Evolutionary conservation across 768 basidiomycete species (phyloP).

Genomic region (Saitozyma sp.): DNA sequence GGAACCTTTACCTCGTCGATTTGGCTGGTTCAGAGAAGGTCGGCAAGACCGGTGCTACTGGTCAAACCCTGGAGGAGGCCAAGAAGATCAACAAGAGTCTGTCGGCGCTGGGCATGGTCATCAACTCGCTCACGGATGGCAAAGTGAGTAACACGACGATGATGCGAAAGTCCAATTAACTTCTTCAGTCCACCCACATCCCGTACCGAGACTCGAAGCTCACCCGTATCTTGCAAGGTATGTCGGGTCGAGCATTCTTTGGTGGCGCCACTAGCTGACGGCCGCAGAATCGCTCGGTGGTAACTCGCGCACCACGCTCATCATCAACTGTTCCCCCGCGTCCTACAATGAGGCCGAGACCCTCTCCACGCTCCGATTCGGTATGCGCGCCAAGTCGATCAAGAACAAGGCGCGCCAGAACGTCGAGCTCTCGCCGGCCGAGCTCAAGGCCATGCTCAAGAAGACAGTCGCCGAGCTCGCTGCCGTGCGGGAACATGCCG

Average conservation of each 20-base stretch:
- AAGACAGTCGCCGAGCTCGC: constrained; percentile 86
- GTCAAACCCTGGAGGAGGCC: constrained; percentile 97
- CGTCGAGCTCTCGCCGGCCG: constrained; percentile 88
- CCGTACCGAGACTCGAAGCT: constrained; percentile 99
- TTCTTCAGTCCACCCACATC: constrained; percentile 80
- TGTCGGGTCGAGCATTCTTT: constrained; percentile 59
- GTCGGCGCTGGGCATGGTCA: constrained; percentile 98
- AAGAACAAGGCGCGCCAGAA: constrained; percentile 99
- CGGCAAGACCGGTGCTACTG: constrained; percentile 97
- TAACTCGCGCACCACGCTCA: constrained; percentile 75
- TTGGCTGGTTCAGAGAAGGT: constrained; percentile 97
- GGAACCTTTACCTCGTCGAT: constrained; percentile 96
- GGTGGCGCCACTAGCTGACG: constrained; percentile 4
- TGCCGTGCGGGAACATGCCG: constrained; percentile 79
- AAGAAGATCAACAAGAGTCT: constrained; percentile 99
- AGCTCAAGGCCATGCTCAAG: constrained; percentile 86
- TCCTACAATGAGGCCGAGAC: constrained; percentile 97
- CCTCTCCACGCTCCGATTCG: constrained; percentile 93
- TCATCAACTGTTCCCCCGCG: constrained; percentile 93
- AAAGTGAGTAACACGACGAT: constrained; percentile 63
- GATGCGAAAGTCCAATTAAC: constrained; percentile 1
- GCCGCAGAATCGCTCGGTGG: constrained; percentile 50
- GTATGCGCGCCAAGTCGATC: constrained; percentile 99
- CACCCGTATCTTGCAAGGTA: constrained; percentile 98
- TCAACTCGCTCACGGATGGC: constrained; percentile 92